Evolutionary conservation across 371 early-diverging fungal species (phyloP).

Genomic region (Umbelopsis sp.): DNA sequence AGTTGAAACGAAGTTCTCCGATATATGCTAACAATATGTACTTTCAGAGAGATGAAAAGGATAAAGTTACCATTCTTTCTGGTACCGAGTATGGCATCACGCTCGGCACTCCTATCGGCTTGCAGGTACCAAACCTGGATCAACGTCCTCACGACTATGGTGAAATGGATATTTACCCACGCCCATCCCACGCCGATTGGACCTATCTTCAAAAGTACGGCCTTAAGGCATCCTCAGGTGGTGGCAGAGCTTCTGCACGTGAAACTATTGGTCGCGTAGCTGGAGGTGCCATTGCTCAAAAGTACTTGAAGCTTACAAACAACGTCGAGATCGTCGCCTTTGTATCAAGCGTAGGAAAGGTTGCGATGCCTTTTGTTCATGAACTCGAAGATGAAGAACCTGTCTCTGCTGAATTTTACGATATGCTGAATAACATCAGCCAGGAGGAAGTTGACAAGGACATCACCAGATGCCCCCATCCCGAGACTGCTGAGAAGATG

Average conservation of each 20-base stretch:
- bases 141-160: slow-evolving; percentile 96
- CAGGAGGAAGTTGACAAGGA: slow-evolving; percentile 62
- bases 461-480: slow-evolving; percentile 54
- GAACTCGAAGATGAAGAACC: slow-evolving; percentile 51
- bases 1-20: slow-evolving; percentile 9
- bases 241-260: slow-evolving; percentile 94
- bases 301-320: slow-evolving; percentile 78
- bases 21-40: not conserved
- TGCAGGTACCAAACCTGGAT: slow-evolving; percentile 93
- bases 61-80: slow-evolving; percentile 87
- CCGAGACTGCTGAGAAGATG: slow-evolving; percentile 50
- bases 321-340: slow-evolving; percentile 95
- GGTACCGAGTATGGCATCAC: slow-evolving; percentile 94
- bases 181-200: slow-evolving; percentile 97
- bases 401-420: slow-evolving; percentile 63
- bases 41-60: slow-evolving; percentile 86
- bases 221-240: slow-evolving; percentile 93
- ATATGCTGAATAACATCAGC: slow-evolving; percentile 69
- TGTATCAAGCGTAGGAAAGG: slow-evolving; percentile 87
- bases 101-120: slow-evolving; percentile 93
- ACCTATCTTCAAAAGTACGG: slow-evolving; percentile 97
- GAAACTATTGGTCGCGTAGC: slow-evolving; percentile 98
- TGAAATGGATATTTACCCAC: slow-evolving; percentile 90
- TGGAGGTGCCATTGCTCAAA: slow-evolving; percentile 95
- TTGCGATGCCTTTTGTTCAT: slow-evolving; percentile 74